A percentile compares a stretch with the other conserved stretches of the same genome.
These are phyloP conservation scores for Hyphopichia burtonii DNA, from an alignment of 1,139 yeast species.

Conservation along the genomic window DNA sequence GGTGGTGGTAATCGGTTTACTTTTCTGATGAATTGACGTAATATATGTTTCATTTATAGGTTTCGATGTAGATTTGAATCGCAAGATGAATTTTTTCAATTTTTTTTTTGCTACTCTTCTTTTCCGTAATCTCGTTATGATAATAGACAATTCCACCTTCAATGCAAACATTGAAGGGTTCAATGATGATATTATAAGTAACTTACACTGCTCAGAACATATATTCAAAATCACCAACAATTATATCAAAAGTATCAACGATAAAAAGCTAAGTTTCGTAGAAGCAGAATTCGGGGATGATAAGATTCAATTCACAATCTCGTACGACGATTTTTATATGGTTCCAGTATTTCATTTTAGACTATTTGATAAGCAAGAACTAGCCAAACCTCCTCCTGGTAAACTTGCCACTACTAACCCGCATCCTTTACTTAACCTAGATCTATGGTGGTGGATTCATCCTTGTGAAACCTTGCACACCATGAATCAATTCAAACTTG, in stretches of 20 bases:
- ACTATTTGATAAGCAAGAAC: slow-evolving; percentile 5
- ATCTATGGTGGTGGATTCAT: slow-evolving; percentile 33
- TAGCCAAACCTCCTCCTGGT: neutral
- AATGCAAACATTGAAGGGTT: slow-evolving; percentile 13
- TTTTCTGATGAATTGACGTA: neutral
- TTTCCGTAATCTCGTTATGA: neutral
- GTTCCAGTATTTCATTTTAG: slow-evolving; percentile 35
- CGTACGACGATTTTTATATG: slow-evolving; percentile 28
- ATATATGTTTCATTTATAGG: neutral
- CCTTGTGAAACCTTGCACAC: slow-evolving; percentile 35
- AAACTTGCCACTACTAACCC: slow-evolving; percentile 10
- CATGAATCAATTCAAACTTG: slow-evolving; percentile 10
- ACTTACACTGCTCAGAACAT: slow-evolving; percentile 1
- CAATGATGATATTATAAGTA: slow-evolving; percentile 8
- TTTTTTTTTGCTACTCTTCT: too few species aligned
- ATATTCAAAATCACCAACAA: slow-evolving; percentile 7
- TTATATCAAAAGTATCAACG: slow-evolving; percentile 8
- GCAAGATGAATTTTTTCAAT: neutral
- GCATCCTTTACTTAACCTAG: slow-evolving; percentile 25
- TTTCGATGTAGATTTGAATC: too few species aligned
- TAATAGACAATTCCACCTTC: slow-evolving; percentile 8
- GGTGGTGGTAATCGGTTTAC: too few species aligned
- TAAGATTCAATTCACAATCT: slow-evolving; percentile 22
- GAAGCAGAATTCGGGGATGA: slow-evolving; percentile 3
- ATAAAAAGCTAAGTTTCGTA: slow-evolving; percentile 4